phyloP scores from a whole-genome alignment of 495 filamentous ascomycete species.

The Poronia punctata region DNA sequence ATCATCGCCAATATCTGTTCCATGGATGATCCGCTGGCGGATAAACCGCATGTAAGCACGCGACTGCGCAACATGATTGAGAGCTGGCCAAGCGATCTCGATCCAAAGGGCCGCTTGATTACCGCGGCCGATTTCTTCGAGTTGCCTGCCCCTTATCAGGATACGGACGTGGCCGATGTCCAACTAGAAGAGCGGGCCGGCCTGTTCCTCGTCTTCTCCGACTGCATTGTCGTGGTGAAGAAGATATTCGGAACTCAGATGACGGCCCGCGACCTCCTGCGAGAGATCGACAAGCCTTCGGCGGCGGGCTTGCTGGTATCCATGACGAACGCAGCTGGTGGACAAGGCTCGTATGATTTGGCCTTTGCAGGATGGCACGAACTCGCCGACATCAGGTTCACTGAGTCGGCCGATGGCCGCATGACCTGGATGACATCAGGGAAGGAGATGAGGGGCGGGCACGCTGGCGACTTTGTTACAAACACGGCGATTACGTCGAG shows the following conservation, averaged over 20 bases:
- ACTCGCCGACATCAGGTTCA: constrained; percentile 65
- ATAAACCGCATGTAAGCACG: constrained; percentile 62
- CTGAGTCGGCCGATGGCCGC: constrained; percentile 66
- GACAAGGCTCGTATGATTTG: constrained; percentile 53
- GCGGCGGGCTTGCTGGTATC: constrained; percentile 49
- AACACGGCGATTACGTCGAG: constrained; percentile 46
- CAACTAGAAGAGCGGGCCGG: constrained; percentile 41
- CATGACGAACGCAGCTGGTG: constrained; percentile 48
- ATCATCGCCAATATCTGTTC: constrained; percentile 94
- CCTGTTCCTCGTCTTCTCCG: constrained; percentile 78
- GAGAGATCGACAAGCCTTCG: constrained; percentile 73
- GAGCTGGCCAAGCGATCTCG: constrained; percentile 68
- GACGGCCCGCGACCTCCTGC: constrained; percentile 69
- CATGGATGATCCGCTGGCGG: constrained; percentile 60
- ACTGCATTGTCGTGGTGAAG: constrained; percentile 68
- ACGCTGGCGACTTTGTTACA: constrained; percentile 39
- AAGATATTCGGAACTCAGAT: constrained; percentile 54
- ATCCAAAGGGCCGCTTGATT: constrained; percentile 73
- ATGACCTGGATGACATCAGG: constrained; percentile 64
- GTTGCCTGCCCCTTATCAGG: constrained; percentile 62
- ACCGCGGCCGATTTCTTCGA: constrained; percentile 77
- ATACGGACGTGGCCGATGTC: constrained; percentile 22
- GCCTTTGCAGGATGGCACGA: constrained; percentile 65
- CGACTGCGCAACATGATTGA: constrained; percentile 68
- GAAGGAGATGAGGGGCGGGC: constrained; percentile 47